Percentiles rank a stretch among this genome's conserved stretches.
These are phyloP conservation scores for Talaromyces verruculosus DNA, from an alignment of 2,329 filamentous ascomycete genomes.

Conservation along the genomic window DNA sequence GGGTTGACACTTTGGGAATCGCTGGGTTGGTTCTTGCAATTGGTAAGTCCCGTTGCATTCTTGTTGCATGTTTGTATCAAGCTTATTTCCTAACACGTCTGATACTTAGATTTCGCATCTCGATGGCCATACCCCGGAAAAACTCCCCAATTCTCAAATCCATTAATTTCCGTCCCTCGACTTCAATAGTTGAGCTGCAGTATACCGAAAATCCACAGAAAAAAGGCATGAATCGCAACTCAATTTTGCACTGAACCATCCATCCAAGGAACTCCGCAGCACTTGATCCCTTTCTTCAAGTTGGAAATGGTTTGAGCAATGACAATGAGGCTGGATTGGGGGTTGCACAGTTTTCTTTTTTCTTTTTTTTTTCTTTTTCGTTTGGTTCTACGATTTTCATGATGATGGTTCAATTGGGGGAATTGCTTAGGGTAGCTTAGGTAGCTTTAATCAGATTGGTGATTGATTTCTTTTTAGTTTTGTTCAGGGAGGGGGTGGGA, in stretches of 20 bases:
- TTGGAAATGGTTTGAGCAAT: background rate
- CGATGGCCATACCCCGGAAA: background rate
- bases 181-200: background rate
- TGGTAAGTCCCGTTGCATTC: background rate
- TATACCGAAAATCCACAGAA: background rate
- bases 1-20: background rate
- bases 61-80: background rate
- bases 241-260: background rate
- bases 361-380: background rate
- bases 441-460: background rate
- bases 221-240: background rate
- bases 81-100: background rate
- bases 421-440: background rate
- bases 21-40: background rate
- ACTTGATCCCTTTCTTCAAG: background rate
- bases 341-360: background rate
- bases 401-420: background rate
- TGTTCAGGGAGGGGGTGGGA: no score
- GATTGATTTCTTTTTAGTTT: background rate
- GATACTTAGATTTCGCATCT: background rate
- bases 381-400: background rate
- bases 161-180: background rate
- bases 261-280: background rate
- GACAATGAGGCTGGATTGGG: background rate
- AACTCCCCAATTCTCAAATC: background rate